A percentile compares a stretch with the other conserved stretches of the same genome.
Evolutionary conservation across 148 eudicot species (phyloP).

Genomic region (Chenopodium album): DNA sequence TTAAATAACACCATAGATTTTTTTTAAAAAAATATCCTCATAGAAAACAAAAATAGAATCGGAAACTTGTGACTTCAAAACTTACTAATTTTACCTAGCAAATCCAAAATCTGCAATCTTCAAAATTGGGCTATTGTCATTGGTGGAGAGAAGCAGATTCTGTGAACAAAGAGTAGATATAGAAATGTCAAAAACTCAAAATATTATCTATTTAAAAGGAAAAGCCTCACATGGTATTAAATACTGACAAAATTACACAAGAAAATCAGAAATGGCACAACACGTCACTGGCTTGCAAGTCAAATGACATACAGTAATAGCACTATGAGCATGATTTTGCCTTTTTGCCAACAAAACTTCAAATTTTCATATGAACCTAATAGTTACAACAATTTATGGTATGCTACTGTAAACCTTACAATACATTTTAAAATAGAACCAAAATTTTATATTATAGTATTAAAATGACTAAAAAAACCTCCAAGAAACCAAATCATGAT

Average conservation of each 20-base stretch:
- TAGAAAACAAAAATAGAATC: background rate
- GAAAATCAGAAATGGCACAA: background rate
- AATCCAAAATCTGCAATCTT: conserved; percentile 99
- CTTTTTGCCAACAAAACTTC: background rate
- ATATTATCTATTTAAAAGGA: background rate
- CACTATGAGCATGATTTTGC: background rate
- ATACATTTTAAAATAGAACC: no score
- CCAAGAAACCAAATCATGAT: no score
- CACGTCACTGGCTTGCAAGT: background rate
- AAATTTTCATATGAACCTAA: background rate
- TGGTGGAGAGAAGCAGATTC: conserved; percentile 80
- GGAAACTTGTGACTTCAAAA: background rate
- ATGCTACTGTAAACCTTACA: no score
- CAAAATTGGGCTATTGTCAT: conserved; percentile 56
- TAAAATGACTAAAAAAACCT: no score
- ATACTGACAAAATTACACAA: background rate
- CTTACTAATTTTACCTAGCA: conserved; percentile 62
- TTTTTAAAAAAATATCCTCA: background rate
- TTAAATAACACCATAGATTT: background rate
- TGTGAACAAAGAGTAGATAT: conserved; percentile 38
- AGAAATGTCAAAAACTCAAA: background rate
- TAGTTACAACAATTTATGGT: no score
- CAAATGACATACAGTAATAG: background rate
- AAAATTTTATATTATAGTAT: no score
- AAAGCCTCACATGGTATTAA: background rate